A percentile compares a stretch with the other conserved stretches of the same genome.
Conservation (phyloP, 2,329 filamentous ascomycete species). For the Tolypocladium paradoxum region DNA sequence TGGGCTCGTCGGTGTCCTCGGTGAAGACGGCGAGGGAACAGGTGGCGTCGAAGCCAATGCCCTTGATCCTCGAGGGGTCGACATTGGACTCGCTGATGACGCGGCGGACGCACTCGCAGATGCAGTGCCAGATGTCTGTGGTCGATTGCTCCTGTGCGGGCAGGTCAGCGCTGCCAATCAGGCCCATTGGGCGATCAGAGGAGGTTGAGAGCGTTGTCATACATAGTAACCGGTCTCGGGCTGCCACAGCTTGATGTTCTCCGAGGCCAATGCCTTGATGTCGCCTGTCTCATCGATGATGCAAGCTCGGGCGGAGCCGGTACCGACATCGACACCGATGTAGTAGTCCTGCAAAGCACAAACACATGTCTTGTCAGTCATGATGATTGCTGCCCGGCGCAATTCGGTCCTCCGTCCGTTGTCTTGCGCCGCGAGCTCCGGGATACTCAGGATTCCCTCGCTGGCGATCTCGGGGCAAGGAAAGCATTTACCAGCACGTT, state of each 20-base stretch:
- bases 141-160: slow-evolving; percentile 79
- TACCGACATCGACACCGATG: slow-evolving; percentile 92
- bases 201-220: slow-evolving; percentile 13
- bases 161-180: slow-evolving; percentile 4
- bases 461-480: background rate
- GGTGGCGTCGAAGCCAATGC: slow-evolving; percentile 97
- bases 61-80: slow-evolving; percentile 64
- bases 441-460: background rate
- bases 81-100: slow-evolving; percentile 75
- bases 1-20: slow-evolving; percentile 78
- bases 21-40: slow-evolving; percentile 91
- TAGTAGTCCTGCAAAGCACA: slow-evolving; percentile 38
- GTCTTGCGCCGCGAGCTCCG: background rate
- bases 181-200: background rate
- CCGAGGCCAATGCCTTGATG: slow-evolving; percentile 65
- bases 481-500: slow-evolving; percentile 18
- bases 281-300: slow-evolving; percentile 88
- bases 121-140: slow-evolving; percentile 90
- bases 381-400: background rate
- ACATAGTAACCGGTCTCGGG: slow-evolving; percentile 67
- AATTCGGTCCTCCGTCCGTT: background rate
- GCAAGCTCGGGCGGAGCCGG: slow-evolving; percentile 87
- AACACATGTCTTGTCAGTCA: background rate
- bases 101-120: slow-evolving; percentile 77
- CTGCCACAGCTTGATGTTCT: slow-evolving; percentile 74